Evolutionary conservation across 768 basidiomycete genomes (phyloP).

Genomic region (Suillus tomentosus): DNA sequence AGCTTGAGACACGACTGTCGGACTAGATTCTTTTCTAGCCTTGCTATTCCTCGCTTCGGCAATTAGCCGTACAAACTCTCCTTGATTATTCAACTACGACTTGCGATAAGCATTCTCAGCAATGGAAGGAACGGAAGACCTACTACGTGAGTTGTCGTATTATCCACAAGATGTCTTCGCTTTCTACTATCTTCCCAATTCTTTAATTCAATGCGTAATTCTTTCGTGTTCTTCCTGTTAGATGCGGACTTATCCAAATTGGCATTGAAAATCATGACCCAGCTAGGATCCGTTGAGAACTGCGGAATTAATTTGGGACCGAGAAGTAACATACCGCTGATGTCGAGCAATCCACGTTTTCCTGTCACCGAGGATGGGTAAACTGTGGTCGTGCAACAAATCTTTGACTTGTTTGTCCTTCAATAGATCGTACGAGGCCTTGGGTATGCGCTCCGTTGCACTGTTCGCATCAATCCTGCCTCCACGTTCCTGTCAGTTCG

Average conservation of each 20-base stretch:
- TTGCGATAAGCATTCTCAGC: background rate
- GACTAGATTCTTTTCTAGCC: constrained; percentile 24
- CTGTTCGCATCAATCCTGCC: constrained; percentile 32
- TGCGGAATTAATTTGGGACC: background rate
- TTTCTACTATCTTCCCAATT: constrained; percentile 59
- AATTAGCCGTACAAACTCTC: constrained; percentile 38
- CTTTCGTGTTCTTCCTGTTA: constrained; percentile 46
- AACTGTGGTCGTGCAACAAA: constrained; percentile 50
- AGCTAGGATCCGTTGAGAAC: constrained; percentile 41
- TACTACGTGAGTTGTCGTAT: constrained; percentile 44
- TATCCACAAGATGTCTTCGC: constrained; percentile 37
- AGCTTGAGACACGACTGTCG: background rate
- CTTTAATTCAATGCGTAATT: constrained; percentile 55
- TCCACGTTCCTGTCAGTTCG: constrained; percentile 11
- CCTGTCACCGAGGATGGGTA: constrained; percentile 56
- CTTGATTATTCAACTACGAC: constrained; percentile 25
- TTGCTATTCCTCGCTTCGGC: constrained; percentile 38
- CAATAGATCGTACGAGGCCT: constrained; percentile 63
- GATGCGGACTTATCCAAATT: constrained; percentile 59
- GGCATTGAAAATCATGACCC: constrained; percentile 70
- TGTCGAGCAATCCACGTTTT: constrained; percentile 56
- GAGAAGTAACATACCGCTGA: constrained; percentile 45
- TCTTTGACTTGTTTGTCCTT: constrained; percentile 63
- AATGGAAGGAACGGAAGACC: constrained; percentile 11
- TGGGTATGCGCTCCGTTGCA: constrained; percentile 52